Conservation (phyloP, 2,329 filamentous ascomycete genomes). For the Aspergillus uvarum region DNA sequence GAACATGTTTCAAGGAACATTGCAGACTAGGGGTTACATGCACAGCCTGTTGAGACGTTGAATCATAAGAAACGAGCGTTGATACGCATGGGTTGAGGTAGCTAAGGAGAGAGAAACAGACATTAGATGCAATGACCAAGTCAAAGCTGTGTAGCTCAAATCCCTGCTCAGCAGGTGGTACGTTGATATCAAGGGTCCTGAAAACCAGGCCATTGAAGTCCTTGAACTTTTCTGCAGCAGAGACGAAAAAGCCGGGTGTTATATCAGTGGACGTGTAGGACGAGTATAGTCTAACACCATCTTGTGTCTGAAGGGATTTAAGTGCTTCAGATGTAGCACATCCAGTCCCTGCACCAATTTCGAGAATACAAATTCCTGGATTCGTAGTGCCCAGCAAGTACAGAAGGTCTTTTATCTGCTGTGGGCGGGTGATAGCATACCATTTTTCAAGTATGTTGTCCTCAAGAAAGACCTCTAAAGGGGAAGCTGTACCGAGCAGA, state of each 20-base stretch:
- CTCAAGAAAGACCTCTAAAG: no score
- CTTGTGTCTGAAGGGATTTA: slow-evolving; percentile 1
- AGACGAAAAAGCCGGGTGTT: slow-evolving; percentile 28
- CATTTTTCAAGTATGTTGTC: no score
- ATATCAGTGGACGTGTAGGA: slow-evolving; percentile 32
- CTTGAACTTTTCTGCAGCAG: slow-evolving; percentile 22
- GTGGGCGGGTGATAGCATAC: no score
- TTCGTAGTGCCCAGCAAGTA: slow-evolving; percentile 23
- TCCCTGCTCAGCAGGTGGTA: slow-evolving; percentile 30
- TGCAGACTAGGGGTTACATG: slow-evolving; percentile 18
- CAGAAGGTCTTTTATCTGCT: slow-evolving; percentile 6
- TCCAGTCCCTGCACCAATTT: slow-evolving; percentile 33
- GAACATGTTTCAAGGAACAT: slow-evolving; percentile 16
- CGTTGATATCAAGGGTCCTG: slow-evolving; percentile 31
- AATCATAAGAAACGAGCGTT: no score
- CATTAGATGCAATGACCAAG: slow-evolving; percentile 37
- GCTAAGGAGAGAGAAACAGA: slow-evolving; percentile 8
- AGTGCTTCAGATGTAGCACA: slow-evolving; percentile 24
- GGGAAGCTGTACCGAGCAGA: no score
- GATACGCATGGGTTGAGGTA: no score
- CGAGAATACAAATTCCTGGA: slow-evolving; percentile 24
- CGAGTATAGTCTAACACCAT: slow-evolving; percentile 15
- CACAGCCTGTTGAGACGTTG: neutral
- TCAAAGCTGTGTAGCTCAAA: slow-evolving; percentile 31
- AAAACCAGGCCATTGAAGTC: slow-evolving; percentile 28